Conservation (phyloP, 2,329 filamentous ascomycete species). For the Cladosporium halotolerans region DNA sequence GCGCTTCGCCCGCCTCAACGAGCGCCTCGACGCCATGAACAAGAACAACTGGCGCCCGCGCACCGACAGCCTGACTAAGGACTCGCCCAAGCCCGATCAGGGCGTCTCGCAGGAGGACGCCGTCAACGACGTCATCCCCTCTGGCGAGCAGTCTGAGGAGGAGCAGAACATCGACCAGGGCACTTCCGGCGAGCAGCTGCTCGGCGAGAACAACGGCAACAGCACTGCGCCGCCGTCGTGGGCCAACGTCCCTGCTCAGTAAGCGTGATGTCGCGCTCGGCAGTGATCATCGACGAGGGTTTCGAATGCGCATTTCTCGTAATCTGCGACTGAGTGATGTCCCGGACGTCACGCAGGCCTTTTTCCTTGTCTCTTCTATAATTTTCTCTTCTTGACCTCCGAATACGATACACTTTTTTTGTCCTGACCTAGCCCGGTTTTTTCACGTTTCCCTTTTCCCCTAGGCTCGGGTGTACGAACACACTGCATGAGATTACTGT, state of each 20-base stretch:
- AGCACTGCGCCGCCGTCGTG: neutral
- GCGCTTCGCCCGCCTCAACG: conserved; percentile 6
- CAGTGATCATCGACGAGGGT: no score
- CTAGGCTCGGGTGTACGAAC: no score
- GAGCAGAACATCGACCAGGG: conserved; percentile 4
- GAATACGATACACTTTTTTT: no score
- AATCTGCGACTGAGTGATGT: no score
- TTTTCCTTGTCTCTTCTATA: no score
- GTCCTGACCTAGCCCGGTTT: no score
- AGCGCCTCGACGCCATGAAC: conserved; percentile 6
- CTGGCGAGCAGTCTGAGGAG: conserved; percentile 1
- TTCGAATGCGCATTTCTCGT: no score
- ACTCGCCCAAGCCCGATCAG: neutral
- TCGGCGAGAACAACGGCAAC: neutral
- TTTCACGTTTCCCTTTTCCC: no score
- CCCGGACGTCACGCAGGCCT: no score
- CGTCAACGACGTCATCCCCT: neutral
- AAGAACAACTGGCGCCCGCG: conserved; percentile 10
- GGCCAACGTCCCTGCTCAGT: neutral
- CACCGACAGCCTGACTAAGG: conserved; percentile 6
- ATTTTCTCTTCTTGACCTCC: no score
- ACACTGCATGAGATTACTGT: no score
- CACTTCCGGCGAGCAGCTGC: neutral
- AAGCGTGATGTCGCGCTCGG: no score
- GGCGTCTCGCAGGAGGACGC: neutral